Conservation (phyloP, 2,329 filamentous ascomycete genomes). For the Alternaria conjuncta region DNA sequence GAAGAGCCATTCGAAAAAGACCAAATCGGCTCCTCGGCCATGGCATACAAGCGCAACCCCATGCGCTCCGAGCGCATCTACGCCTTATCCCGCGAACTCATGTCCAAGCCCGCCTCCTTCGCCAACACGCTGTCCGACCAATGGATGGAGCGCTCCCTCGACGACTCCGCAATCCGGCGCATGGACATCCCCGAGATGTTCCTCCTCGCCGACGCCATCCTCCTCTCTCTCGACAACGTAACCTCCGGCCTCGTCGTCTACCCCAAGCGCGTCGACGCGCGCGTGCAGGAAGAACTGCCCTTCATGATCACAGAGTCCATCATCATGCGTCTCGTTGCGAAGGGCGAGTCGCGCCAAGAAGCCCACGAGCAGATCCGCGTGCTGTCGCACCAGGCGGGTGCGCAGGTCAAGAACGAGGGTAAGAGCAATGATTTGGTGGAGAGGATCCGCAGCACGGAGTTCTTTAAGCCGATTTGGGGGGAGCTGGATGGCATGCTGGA, state of each 20-base stretch:
- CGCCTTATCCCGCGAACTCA: constrained; percentile 63
- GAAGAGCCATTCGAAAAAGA: constrained; percentile 83
- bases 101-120: constrained; percentile 62
- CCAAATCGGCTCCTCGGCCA: constrained; percentile 60
- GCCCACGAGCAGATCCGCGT: constrained; percentile 87
- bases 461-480: constrained; percentile 73
- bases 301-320: constrained; percentile 76
- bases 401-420: constrained; percentile 74
- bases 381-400: constrained; percentile 75
- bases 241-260: constrained; percentile 78
- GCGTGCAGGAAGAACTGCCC: constrained; percentile 76
- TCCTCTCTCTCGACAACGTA: constrained; percentile 75
- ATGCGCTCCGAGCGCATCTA: constrained; percentile 68
- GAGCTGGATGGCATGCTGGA: constrained; percentile 74
- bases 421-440: constrained; percentile 82
- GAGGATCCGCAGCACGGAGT: constrained; percentile 73
- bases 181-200: constrained; percentile 58
- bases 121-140: constrained; percentile 72
- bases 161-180: constrained; percentile 74
- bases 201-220: constrained; percentile 61
- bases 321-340: constrained; percentile 71
- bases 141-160: constrained; percentile 79
- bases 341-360: constrained; percentile 76
- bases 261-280: constrained; percentile 70
- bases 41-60: constrained; percentile 70